Conservation (phyloP, 2,329 filamentous ascomycete genomes). For the Trichoderma afroharzianum region DNA sequence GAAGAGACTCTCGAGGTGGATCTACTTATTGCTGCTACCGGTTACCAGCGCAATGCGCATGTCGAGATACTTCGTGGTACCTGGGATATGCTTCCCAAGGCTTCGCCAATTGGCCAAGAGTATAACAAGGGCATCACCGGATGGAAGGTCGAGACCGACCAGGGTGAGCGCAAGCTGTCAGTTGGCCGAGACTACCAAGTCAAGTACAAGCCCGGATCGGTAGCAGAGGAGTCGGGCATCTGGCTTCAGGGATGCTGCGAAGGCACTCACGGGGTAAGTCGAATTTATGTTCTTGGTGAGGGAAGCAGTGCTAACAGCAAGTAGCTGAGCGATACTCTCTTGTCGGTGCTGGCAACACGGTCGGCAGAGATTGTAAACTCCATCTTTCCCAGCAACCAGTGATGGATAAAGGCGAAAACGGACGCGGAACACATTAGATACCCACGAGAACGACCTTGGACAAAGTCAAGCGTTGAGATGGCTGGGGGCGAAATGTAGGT, state of each 20-base stretch:
- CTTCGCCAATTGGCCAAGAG: conserved; percentile 28
- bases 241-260: conserved; percentile 96
- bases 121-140: conserved; percentile 36
- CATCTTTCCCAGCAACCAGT: conserved; percentile 52
- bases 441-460: neutral
- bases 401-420: neutral
- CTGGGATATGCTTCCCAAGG: conserved; percentile 60
- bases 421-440: neutral
- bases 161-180: conserved; percentile 50
- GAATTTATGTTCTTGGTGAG: neutral
- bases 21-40: conserved; percentile 80
- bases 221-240: conserved; percentile 71
- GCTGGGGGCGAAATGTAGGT: neutral
- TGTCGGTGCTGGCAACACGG: conserved; percentile 72
- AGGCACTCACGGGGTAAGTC: conserved; percentile 81
- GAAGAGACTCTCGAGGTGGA: conserved; percentile 71
- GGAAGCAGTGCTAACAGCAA: neutral
- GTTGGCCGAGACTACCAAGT: conserved; percentile 78
- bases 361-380: conserved; percentile 75
- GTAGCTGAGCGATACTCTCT: conserved; percentile 73
- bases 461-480: neutral
- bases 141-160: conserved; percentile 39
- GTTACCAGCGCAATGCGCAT: conserved; percentile 76
- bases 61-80: conserved; percentile 69
- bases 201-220: conserved; percentile 62